Evolutionary conservation across 768 basidiomycete genomes (phyloP), one percentile per base, ranked within the genome.

Genomic region (Lyophyllum decastes): DNA sequence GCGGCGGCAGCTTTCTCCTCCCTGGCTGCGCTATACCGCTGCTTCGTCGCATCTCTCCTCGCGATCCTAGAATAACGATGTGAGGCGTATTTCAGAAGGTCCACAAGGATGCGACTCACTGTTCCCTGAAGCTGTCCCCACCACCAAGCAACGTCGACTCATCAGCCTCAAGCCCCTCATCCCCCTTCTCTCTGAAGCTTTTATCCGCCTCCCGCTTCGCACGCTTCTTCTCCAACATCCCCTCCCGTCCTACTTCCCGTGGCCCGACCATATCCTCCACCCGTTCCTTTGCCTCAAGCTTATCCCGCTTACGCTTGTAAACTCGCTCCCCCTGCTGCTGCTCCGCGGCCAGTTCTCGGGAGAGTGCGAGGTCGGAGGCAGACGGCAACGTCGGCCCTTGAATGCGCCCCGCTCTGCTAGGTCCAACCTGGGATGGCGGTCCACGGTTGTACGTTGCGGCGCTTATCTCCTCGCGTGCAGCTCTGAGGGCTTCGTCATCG

Each of bases 171-270:
- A 87, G 67, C 12, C 90, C 88, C 40, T 85, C 89, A 43, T 89
- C 89, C 12, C 94, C 93, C 19, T 83, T 85, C 44, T 93, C 91
- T 52, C 89, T 78, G 69, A 88, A 92, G 2, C 84, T 70, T 38
- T 82, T 76, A 71, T 95, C 90, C 14, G 76, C 76, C 61, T 92
- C 92, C 60, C 93, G 79, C 60, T 78, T 81, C 38, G 84, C 86
- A 27, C 85, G 76, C 71, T 94, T 92, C 78, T 94, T 94, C 76
- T 95, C 95, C 59, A 95, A 69, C 82, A 89, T 85, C 2, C 87
- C 90, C 62, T 95, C 95, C 53, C 86, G 78, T 0, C 95, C 95
- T 4, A 90, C 85, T 58, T 85, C 82, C 62, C 85, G 85, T n/a
- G 94, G 92, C 9, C 89, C 88, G 1, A 90, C 87, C 71, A 86